Conservation (phyloP, 768 basidiomycete genomes). For the Gyrodon lividus region DNA sequence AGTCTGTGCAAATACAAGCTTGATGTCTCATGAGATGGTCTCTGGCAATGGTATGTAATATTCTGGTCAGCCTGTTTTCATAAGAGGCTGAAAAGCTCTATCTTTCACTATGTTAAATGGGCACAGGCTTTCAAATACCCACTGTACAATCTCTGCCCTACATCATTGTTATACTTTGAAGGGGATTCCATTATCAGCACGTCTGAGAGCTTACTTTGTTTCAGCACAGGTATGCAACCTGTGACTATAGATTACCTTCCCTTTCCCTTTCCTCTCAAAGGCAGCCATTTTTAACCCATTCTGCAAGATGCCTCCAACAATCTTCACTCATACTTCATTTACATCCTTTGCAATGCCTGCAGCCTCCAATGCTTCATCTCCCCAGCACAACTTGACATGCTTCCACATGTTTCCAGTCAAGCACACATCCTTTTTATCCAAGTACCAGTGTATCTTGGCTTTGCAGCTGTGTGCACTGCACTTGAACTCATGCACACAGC, state of each 20-base stretch:
- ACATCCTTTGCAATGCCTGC: conserved; percentile 4
- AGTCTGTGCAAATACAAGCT: not conserved
- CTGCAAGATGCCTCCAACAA: not conserved
- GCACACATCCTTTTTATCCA: conserved; percentile 16
- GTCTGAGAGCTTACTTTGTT: no score
- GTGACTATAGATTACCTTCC: conserved; percentile 31
- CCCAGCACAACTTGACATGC: conserved; percentile 14
- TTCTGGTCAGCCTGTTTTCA: conserved; percentile 31
- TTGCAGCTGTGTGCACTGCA: not conserved
- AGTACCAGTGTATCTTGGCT: conserved; percentile 6
- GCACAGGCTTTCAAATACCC: conserved; percentile 33
- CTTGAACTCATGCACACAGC: not conserved
- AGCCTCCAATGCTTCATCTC: conserved; percentile 11
- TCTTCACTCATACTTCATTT: not conserved
- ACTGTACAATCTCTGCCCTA: conserved; percentile 33
- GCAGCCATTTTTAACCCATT: conserved; percentile 23
- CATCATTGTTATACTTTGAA: no score
- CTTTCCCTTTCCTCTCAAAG: conserved; percentile 28
- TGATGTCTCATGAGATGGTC: not conserved
- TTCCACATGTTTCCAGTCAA: conserved; percentile 23
- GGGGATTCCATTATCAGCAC: conserved; percentile 9
- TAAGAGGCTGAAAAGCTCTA: conserved; percentile 29
- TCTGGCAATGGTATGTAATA: no score
- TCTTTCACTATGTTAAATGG: conserved; percentile 36
- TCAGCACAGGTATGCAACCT: conserved; percentile 19